Base-by-base conservation (phyloP, 1,284 basidiomycete species). In the Cerrena zonata region DNA sequence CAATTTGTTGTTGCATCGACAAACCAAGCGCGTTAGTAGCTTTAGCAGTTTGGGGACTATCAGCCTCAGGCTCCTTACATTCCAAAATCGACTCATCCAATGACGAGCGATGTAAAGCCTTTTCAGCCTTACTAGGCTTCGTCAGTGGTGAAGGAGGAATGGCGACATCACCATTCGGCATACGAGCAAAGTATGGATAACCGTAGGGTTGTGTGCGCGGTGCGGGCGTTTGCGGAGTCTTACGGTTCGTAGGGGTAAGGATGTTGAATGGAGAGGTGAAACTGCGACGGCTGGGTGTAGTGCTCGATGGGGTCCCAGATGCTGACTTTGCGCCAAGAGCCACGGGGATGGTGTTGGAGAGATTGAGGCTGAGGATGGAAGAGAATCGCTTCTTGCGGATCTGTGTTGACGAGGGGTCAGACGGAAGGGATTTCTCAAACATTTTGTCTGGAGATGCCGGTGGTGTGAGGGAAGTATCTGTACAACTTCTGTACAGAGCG, bases 191-290 rank as follows among this genome's bases (percentile, higher is more conserved):
- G 58, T 72, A 72, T 2, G 73, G 73, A 10, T 68, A 62, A 3
- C 67, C 68, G 42, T 74, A 74, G 3, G 73, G 73, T 39, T 75
- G 71, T 5, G 72, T 74, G 18, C 73, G 70, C 13, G 61, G 53
- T 36, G 55, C 49, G 25, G 49, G 42, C 13, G 46, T 47, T 38
- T 37, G 18, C 10, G 43, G 49, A 3, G 37, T 45, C 43, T 46
- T 46, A 22, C 51, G 52, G 13, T 51, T 52, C 3, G 51, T 34
- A 11, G 52, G 40, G 37, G 47, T 53, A 15, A 38, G 22, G 3
- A 48, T 47, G 24, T 48, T 39, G 51, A 50, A 48, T 5, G 41
- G 13, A 13, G 41, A 52, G 30, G 44, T 15, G 19, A 49, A 53
- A 13, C 48, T 26, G 4, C 47, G 49, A n/a, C 41, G 46, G 7